Evolutionary conservation across 208 protist genomes (phyloP).

Genomic region (Leishmania guyanensis): DNA sequence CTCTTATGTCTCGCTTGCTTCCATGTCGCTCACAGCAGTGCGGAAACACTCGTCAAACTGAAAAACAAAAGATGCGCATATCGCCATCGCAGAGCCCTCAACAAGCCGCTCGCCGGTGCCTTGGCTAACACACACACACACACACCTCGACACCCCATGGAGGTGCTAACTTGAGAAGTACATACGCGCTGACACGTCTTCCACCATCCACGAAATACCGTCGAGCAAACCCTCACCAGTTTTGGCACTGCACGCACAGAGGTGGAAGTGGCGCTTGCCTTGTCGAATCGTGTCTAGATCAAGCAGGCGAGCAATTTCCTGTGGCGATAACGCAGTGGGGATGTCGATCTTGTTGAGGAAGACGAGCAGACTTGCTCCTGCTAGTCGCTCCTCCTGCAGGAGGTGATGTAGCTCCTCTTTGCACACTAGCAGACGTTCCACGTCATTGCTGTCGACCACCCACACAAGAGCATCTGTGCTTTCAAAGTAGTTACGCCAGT

Average conservation of each 20-base stretch:
- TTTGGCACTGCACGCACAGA: slow-evolving; percentile 95
- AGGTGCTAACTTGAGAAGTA: slow-evolving; percentile 70
- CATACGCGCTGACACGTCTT: slow-evolving; percentile 95
- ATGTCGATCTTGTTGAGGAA: slow-evolving; percentile 99
- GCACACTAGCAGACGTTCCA: slow-evolving; percentile 91
- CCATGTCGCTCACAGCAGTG: not conserved
- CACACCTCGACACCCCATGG: not conserved
- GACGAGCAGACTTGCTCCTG: slow-evolving; percentile 98
- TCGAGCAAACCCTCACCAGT: slow-evolving; percentile 95
- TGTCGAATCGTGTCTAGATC: slow-evolving; percentile 84
- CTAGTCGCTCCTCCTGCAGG: slow-evolving; percentile 96
- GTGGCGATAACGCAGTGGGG: slow-evolving; percentile 58
- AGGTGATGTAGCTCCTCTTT: slow-evolving; percentile 94
- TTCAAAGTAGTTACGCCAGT: slow-evolving; percentile 98
- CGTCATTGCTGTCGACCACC: slow-evolving; percentile 97
- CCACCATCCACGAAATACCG: slow-evolving; percentile 98
- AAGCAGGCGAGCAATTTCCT: slow-evolving; percentile 68
- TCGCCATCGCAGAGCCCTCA: not conserved
- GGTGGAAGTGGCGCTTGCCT: slow-evolving; percentile 92
- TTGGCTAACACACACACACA: not conserved
- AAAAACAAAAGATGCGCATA: not conserved
- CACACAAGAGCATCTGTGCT: slow-evolving; percentile 97
- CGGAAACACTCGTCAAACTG: not conserved
- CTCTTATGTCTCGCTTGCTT: not conserved
- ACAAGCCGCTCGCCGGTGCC: not conserved